Conservation (phyloP, 306 rosid genomes). For the Ammopiptanthus mongolicus region DNA sequence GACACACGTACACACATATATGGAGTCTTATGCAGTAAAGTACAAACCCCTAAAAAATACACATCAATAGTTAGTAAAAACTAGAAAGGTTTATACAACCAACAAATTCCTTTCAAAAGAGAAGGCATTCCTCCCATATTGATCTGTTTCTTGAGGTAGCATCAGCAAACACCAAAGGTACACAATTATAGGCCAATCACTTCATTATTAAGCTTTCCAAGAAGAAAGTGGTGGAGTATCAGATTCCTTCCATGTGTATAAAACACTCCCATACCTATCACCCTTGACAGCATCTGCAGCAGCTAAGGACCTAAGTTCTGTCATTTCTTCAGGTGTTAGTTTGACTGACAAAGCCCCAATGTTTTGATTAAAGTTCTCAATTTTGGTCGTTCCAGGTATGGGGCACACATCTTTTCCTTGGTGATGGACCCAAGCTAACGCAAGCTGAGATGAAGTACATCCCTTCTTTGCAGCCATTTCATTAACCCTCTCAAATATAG, state of each 20-base stretch:
- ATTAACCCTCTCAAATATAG: conserved; percentile 41
- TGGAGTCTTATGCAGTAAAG: background rate
- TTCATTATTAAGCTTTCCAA: conserved; percentile 27
- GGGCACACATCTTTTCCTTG: conserved; percentile 46
- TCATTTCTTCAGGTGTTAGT: conserved; percentile 42
- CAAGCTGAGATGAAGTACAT: conserved; percentile 45
- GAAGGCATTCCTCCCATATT: background rate
- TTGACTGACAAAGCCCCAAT: conserved; percentile 45
- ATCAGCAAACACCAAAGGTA: background rate
- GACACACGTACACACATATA: background rate
- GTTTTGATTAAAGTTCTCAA: conserved; percentile 42
- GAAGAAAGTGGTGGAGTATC: conserved; percentile 60
- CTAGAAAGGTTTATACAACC: background rate
- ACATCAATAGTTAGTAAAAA: background rate
- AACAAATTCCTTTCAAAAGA: background rate
- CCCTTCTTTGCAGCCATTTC: conserved; percentile 44
- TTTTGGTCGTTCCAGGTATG: conserved; percentile 65
- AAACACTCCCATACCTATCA: background rate
- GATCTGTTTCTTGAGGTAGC: background rate
- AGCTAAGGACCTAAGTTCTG: conserved; percentile 51
- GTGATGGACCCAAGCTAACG: conserved; percentile 48
- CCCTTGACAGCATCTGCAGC: conserved; percentile 44
- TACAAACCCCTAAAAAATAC: background rate
- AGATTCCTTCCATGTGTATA: conserved; percentile 34
- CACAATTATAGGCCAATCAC: background rate